These are phyloP conservation scores for Acer yangbiense DNA, from an alignment of 345 rosid species.

Conservation along the genomic window DNA sequence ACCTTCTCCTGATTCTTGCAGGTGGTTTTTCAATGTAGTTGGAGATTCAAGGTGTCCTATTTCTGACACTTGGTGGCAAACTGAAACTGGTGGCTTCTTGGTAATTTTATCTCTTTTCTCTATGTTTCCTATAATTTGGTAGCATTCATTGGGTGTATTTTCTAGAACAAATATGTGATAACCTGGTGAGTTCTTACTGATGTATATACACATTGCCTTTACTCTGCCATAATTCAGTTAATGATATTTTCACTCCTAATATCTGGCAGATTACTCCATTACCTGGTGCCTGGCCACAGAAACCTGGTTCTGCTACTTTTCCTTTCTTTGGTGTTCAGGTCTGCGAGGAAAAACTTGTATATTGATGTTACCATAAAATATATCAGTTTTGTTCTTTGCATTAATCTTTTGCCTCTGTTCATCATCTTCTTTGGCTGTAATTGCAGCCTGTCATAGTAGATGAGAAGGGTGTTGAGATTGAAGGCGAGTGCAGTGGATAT, in stretches of 20 bases:
- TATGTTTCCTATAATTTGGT: conserved; percentile 6
- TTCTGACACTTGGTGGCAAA: conserved; percentile 99
- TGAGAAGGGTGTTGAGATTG: conserved; percentile 94
- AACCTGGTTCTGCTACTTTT: conserved; percentile 99
- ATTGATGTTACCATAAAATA: conserved; percentile 3
- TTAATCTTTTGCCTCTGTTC: conserved; percentile 12
- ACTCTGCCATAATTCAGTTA: background rate
- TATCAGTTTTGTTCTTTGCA: conserved; percentile 4
- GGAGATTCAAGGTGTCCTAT: conserved; percentile 94
- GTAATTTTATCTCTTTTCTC: conserved; percentile 33
- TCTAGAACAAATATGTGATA: background rate
- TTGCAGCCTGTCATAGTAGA: conserved; percentile 90
- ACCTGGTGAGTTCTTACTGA: background rate
- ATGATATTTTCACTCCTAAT: conserved; percentile 20
- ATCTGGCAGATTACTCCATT: conserved; percentile 83
- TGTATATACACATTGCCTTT: background rate
- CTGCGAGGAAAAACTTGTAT: conserved; percentile 21
- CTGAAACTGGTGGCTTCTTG: conserved; percentile 99
- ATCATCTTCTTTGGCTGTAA: conserved; percentile 19
- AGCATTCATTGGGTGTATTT: background rate
- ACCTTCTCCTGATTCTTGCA: conserved; percentile 30
- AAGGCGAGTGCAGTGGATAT: conserved; percentile 94
- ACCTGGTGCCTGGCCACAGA: conserved; percentile 99
- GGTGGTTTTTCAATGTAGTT: conserved; percentile 94
- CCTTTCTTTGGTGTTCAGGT: conserved; percentile 99